These are phyloP conservation scores for Torulaspora franciscae DNA, from an alignment of 805 yeast species.

Conservation along the genomic window DNA sequence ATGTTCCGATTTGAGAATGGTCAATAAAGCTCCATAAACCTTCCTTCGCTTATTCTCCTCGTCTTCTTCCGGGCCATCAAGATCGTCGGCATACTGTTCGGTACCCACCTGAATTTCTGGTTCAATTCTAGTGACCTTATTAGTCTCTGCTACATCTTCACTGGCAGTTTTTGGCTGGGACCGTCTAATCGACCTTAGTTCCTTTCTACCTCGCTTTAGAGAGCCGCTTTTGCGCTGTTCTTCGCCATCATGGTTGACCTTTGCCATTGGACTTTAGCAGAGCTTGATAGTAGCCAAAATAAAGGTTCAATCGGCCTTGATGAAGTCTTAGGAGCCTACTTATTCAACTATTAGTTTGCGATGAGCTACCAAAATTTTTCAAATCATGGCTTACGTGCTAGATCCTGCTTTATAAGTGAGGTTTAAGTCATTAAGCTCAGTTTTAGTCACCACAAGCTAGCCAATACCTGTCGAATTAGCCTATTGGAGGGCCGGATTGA, in stretches of 20 bases:
- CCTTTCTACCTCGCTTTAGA: constrained; percentile 51
- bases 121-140: constrained; percentile 33
- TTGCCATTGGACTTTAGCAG: background rate
- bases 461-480: background rate
- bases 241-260: background rate
- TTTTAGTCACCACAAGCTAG: background rate
- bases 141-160: background rate
- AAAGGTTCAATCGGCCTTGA: background rate
- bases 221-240: constrained; percentile 11
- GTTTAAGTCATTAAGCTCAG: background rate
- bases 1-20: constrained; percentile 51
- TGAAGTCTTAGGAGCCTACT: background rate
- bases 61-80: constrained; percentile 15
- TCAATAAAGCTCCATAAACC: constrained; percentile 64
- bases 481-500: background rate
- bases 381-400: constrained; percentile 12
- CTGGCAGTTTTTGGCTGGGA: constrained; percentile 30
- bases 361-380: constrained; percentile 20
- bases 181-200: constrained; percentile 55
- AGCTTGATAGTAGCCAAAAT: background rate
- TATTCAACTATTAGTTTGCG: constrained; percentile 6
- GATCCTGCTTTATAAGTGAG: background rate
- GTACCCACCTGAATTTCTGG: constrained; percentile 19
- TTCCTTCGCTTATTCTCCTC: constrained; percentile 36
- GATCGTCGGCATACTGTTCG: constrained; percentile 17